Base-by-base conservation (phyloP, 495 filamentous ascomycete genomes). In the Polyplosphaeria fusca region DNA sequence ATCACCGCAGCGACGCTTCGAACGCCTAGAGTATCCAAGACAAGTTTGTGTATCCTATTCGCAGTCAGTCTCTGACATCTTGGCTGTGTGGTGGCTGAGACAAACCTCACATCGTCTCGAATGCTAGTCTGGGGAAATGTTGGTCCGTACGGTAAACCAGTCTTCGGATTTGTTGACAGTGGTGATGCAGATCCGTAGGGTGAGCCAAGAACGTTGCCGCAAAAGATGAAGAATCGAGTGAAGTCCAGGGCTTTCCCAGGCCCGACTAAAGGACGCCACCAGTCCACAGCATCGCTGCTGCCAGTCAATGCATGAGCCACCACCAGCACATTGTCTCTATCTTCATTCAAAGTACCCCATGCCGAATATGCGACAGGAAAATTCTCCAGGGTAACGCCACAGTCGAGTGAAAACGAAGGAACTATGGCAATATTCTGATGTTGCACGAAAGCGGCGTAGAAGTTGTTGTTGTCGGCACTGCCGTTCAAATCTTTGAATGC, bases 261-360 rank as follows among this genome's bases (percentile, higher is more conserved):
- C 14, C 70, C 69, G 4, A 71, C 47, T 0, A 74, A 54, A 1
- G 69, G 68, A 2, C 58, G 60, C 70, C 70, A 73, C 70, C 72
- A 73, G 56, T 71, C 66, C 28, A 55, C 62, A 14, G 70, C 55
- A 50, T 73, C 70, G 37, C 66, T 69, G 50, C 68, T 73, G 3
- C 72, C 70, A 5, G 72, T 69, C n/a, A 74, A 55, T 20, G 72
- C 69, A 38, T 74, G 72, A 46, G 70, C 73, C 22, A 73, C 53
- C 13, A 74, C 67, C 25, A 73, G 52, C 26, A 66, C 68, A 24
- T 74, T 74, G 40, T 69, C 61, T 5, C 65, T 22, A 2, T 55
- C 47, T 5, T 64, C 59, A 52, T 73, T 70, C 3, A 74, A 56
- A 1, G 51, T 49, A 3, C 71, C 71, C 69, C 70, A 72, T 22